Base-by-base conservation (phyloP, 192 early-diverging fungal genomes). In the Spizellomyces punctatus region DNA sequence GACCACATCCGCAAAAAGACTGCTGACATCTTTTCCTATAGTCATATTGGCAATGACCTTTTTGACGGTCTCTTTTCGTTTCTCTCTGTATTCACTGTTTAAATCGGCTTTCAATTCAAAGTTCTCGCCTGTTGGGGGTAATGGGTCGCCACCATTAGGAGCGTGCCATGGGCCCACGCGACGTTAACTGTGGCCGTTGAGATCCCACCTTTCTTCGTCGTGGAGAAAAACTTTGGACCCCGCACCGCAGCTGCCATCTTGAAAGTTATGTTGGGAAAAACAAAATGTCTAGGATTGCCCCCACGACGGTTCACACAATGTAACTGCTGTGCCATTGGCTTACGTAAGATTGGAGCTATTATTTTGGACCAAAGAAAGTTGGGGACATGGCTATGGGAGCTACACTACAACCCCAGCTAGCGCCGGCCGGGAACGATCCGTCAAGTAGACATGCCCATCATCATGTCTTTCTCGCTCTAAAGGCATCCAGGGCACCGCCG, bases 11-110 rank as follows among this genome's bases (percentile, higher is more conserved):
- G 96, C 92, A 64, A 99, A 99, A 22, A 99, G 84, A 2, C 89
- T 88, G 66, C 89, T 91, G 67, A 99, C 96, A 78, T 99, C 97
- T 74, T 99, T 99, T 68, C 97, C 97, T 44, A 99, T 94, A 8
- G 97, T 99, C 97, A 99, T 99, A 81, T 99, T 99, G 52, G 97
- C 97, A 77, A 99, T 98, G 55, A 99, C 96, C 77, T 95, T 93
- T 71, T 97, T 96, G 44, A 99, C 96, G 0, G 95, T 93, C 83
- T 99, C 97, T 78, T 98, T 98, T 61, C 97, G 87, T 57, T 91
- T 83, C 67, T 98, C 94, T 66, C 89, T 91, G 83, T 98, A 98
- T 83, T 99, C 97, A 81, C 90, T 92, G 82, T 99, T 99, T 55
- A 99, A 83, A 68, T 98, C 97, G 7, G 92, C 91, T 75, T 93